phyloP scores from a whole-genome alignment of 2,329 filamentous ascomycete species.

The Rutstroemia sp. region DNA sequence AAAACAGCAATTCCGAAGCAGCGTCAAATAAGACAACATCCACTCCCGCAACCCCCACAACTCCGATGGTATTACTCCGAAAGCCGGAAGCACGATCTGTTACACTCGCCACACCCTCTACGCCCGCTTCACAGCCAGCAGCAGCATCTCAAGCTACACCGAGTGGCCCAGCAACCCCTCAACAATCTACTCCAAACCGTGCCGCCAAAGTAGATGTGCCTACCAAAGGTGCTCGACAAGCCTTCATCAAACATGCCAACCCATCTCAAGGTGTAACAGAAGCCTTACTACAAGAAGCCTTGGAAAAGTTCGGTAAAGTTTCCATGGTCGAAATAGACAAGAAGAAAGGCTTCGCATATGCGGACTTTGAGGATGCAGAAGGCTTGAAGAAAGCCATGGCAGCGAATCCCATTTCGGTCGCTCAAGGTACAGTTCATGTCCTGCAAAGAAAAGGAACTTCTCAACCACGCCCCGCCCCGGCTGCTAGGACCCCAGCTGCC shows the following conservation, averaged over 20 bases:
- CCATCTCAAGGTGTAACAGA: constrained; percentile 90
- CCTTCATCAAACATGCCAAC: constrained; percentile 77
- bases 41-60: constrained; percentile 23
- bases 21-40: constrained; percentile 17
- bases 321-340: constrained; percentile 86
- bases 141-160: constrained; percentile 22
- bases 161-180: constrained; percentile 23
- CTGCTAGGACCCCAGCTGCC: constrained; percentile 34
- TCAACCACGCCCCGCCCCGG: constrained; percentile 67
- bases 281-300: constrained; percentile 63
- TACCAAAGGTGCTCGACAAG: constrained; percentile 50
- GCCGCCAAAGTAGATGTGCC: constrained; percentile 22
- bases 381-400: constrained; percentile 70
- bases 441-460: constrained; percentile 76
- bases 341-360: constrained; percentile 89
- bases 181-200: constrained; percentile 24
- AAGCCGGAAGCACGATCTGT: constrained; percentile 27
- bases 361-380: constrained; percentile 73
- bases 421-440: constrained; percentile 79
- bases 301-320: constrained; percentile 67
- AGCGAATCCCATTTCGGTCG: constrained; percentile 74
- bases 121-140: background rate
- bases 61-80: constrained; percentile 33
- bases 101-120: constrained; percentile 15
- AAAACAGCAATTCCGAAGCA: constrained; percentile 18